phyloP scores from a whole-genome alignment of 2,329 filamentous ascomycete genomes.

The Aspergillus texensis region DNA sequence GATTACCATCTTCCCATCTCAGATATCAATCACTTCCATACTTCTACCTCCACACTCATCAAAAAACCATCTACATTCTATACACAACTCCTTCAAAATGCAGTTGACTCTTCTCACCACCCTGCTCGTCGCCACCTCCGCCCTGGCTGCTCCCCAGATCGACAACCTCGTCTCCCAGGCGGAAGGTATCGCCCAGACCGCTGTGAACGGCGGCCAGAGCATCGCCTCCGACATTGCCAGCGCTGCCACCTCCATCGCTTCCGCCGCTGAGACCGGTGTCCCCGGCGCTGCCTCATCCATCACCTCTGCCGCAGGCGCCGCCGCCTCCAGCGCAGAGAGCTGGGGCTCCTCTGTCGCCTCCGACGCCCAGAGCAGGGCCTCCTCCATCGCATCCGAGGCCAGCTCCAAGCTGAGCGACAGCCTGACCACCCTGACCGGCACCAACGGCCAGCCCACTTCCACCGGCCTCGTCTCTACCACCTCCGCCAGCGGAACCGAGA shows the following conservation, averaged over 20 bases:
- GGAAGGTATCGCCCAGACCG: constrained; percentile 11
- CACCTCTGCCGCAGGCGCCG: constrained; percentile 19
- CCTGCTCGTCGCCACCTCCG: constrained; percentile 26
- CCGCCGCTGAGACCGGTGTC: constrained; percentile 20
- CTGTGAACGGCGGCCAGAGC: constrained; percentile 18
- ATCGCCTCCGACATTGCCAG: constrained; percentile 18
- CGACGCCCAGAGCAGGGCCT: constrained; percentile 13
- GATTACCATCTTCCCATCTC: not conserved
- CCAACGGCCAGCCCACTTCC: constrained; percentile 18
- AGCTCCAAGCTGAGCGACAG: constrained; percentile 8
- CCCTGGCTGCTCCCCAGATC: constrained; percentile 25
- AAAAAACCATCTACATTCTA: not conserved
- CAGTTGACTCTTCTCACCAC: constrained; percentile 31
- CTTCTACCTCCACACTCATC: too few relatives aligned
- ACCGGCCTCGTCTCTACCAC: constrained; percentile 8
- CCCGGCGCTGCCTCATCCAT: constrained; percentile 19
- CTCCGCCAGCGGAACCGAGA: constrained; percentile 6
- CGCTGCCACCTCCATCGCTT: constrained; percentile 22
- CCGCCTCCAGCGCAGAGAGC: constrained; percentile 16
- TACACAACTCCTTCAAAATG: constrained; percentile 24
- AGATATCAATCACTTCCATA: not conserved
- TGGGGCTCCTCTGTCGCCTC: constrained; percentile 15
- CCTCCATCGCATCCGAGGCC: constrained; percentile 17
- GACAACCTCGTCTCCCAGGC: constrained; percentile 23
- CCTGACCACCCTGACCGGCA: constrained; percentile 24